phyloP scores from a whole-genome alignment of 169 alveolate species.

The Cryptosporidium meleagridis region DNA sequence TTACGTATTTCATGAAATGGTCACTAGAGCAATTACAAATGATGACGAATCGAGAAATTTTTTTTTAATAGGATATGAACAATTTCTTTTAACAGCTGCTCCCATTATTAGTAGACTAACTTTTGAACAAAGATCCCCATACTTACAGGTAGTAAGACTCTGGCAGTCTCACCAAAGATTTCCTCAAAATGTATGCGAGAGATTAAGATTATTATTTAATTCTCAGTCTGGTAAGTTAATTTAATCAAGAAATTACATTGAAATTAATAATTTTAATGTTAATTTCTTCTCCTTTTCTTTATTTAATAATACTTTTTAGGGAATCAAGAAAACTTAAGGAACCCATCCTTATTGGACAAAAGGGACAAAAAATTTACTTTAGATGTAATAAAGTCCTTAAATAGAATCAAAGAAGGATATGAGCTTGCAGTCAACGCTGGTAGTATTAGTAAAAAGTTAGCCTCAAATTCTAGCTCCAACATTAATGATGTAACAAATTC shows the following conservation, averaged over 20 bases:
- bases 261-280: no score
- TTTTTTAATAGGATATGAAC: constrained; percentile 65
- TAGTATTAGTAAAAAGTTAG: not conserved
- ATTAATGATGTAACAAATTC: not conserved
- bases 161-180: constrained; percentile 55
- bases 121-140: constrained; percentile 59
- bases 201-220: constrained; percentile 53
- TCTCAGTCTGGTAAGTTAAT: constrained; percentile 51
- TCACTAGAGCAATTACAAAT: constrained; percentile 37
- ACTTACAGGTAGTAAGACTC: constrained; percentile 51
- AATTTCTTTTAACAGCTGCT: constrained; percentile 67
- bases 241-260: no score
- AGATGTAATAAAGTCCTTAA: constrained; percentile 33
- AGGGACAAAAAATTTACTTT: constrained; percentile 21
- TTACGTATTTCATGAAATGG: constrained; percentile 72
- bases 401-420: constrained; percentile 52
- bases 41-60: constrained; percentile 59
- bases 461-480: not conserved
- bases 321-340: constrained; percentile 14
- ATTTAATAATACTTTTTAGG: not conserved
- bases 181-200: constrained; percentile 67
- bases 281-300: not conserved
- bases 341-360: constrained; percentile 14
- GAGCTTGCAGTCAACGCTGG: constrained; percentile 21
- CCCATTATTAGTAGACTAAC: constrained; percentile 48